These are phyloP conservation scores for Entonaema liquescens DNA, from an alignment of 495 filamentous ascomycete species.

Conservation along the genomic window DNA sequence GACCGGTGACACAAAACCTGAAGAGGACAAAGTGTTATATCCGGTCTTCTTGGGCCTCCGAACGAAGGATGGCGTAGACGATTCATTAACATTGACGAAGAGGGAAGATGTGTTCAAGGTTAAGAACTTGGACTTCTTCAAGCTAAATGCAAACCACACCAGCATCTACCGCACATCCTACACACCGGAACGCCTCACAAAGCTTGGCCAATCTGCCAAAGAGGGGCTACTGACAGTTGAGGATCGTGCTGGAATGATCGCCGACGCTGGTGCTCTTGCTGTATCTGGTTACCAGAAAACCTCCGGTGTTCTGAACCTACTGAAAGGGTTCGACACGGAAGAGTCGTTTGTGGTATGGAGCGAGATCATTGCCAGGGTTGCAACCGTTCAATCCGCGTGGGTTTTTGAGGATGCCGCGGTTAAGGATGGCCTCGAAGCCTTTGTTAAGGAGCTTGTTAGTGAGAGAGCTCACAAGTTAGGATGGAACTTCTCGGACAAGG, in stretches of 20 bases:
- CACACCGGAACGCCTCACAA: constrained; percentile 69
- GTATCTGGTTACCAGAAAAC: constrained; percentile 92
- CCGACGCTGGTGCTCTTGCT: constrained; percentile 90
- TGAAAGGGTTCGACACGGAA: constrained; percentile 85
- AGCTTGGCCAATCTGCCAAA: constrained; percentile 84
- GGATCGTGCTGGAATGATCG: constrained; percentile 94
- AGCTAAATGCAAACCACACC: constrained; percentile 80
- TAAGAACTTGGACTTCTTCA: constrained; percentile 73
- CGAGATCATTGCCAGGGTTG: constrained; percentile 81
- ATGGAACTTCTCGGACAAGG: constrained; percentile 83
- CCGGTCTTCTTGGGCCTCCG: constrained; percentile 76
- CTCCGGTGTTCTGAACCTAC: constrained; percentile 83
- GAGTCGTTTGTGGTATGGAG: constrained; percentile 94
- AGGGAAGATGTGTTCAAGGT: constrained; percentile 79
- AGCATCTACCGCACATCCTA: constrained; percentile 79
- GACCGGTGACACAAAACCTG: constrained; percentile 80
- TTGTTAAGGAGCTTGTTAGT: constrained; percentile 78
- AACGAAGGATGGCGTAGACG: constrained; percentile 70
- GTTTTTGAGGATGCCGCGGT: constrained; percentile 81
- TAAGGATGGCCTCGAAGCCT: constrained; percentile 78
- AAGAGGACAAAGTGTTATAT: constrained; percentile 81
- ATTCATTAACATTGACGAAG: constrained; percentile 69
- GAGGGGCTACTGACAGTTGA: constrained; percentile 87
- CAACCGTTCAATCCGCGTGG: constrained; percentile 81
- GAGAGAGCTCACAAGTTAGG: constrained; percentile 83